Percentiles rank a stretch among this genome's conserved stretches.
Conservation (phyloP, 306 rosid species). For the Prunus padus region DNA sequence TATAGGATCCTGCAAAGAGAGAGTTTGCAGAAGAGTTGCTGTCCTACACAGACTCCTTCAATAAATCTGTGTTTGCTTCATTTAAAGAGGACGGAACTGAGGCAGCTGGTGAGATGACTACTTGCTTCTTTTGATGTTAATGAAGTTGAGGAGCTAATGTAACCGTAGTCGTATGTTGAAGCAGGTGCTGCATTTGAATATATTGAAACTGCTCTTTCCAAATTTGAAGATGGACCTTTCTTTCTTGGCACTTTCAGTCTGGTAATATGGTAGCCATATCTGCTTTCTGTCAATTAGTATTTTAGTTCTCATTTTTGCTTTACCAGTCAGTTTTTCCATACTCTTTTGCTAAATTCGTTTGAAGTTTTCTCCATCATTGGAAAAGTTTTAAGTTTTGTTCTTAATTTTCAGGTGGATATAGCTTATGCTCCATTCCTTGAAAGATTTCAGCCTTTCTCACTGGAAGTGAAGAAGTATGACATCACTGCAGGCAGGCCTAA, state of each 20-base stretch:
- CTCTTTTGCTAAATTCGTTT: neutral
- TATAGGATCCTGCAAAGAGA: conserved; percentile 54
- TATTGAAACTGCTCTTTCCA: conserved; percentile 68
- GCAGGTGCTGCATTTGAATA: conserved; percentile 62
- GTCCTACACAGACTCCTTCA: conserved; percentile 53
- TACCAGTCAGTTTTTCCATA: neutral
- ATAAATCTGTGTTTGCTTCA: conserved; percentile 44
- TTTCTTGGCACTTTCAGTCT: conserved; percentile 79
- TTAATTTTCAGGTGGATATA: conserved; percentile 69
- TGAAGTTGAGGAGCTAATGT: conserved; percentile 9
- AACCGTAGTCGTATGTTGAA: conserved; percentile 11
- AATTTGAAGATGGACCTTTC: conserved; percentile 74
- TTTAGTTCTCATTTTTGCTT: neutral
- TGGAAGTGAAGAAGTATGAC: conserved; percentile 62
- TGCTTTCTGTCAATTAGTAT: neutral
- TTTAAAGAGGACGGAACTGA: conserved; percentile 49
- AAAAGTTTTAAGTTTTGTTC: neutral
- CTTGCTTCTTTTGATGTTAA: conserved; percentile 20
- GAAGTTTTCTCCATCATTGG: neutral
- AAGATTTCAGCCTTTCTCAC: conserved; percentile 59
- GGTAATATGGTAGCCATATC: conserved; percentile 34
- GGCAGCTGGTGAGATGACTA: conserved; percentile 49
- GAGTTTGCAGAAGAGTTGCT: conserved; percentile 74
- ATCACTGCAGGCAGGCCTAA: conserved; percentile 66
- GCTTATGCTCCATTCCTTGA: conserved; percentile 86